Base-by-base conservation (phyloP, 805 yeast species). In the Zygosaccharomyces rouxii region DNA sequence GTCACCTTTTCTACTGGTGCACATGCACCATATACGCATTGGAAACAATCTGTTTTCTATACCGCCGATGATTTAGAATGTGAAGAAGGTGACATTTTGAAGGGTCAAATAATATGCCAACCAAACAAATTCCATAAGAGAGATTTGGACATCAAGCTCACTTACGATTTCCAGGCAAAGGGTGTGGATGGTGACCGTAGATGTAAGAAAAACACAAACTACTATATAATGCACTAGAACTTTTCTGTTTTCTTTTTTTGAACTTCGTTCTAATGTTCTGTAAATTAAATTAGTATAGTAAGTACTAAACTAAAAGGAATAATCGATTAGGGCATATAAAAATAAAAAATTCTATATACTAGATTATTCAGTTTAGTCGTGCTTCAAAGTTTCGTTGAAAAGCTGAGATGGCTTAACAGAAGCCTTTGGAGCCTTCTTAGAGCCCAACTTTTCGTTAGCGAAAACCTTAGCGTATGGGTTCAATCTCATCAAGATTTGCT, bases 391-490 rank as follows among this genome's bases (percentile, higher is more conserved):
- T 64, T 78, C 74, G 59, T 76, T 70, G 79, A 85, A 84, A 67
- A 77, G 77, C 71, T 84, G 84, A 76, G 84, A 77, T 61, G 88
- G 81, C 71, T 86, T 84, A 71, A 74, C 75, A 66, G 78, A 77
- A 62, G 80, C 54, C 74, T 76, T 73, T 63, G 76, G 83, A 72
- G 74, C 85, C 83, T 87, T 87, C 71, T 75, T 76, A 63, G 90
- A 83, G 70, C 95, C 96, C 64, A 84, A 78, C 78, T 88, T 88
- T 80, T 89, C 83, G 75, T 86, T 89, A 68, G 96, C 71, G 79
- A 83, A 92, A 67, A 92, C 95, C 86, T 88, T 89, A 69, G 99
- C 98, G 84, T 94, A 94, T 65, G 99, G 99, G 96, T 94, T 94
- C 76, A 94, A 86, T 83, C 97, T 89, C 76, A 89, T 84, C 74